Base-by-base conservation (phyloP, 2,329 filamentous ascomycete genomes). In the Trichoderma atrobrunneum region DNA sequence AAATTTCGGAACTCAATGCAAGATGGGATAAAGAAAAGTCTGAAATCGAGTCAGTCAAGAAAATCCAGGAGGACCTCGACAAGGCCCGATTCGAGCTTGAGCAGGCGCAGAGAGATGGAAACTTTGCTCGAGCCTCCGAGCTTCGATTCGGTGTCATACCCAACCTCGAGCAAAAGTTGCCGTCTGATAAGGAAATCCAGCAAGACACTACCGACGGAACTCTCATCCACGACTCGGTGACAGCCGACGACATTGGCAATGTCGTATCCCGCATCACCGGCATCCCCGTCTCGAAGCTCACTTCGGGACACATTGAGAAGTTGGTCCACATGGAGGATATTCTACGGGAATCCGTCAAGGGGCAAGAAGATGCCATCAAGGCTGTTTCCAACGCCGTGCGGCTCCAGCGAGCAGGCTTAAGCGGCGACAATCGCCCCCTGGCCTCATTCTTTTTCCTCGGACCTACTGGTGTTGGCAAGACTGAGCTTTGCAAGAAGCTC, bases 361-460 rank as follows among this genome's bases (percentile, higher is more conserved):
- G 96, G 4, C 96, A 99, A 80, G 95, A 98, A 75, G 95, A 98
- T 78, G 96, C 96, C 7, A 89, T 99, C 72, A 91, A 91, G 75
- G 93, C 95, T 21, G 95, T 98, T 1, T 92, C 95, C 39, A 93
- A 98, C 79, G 96, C 96, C 0, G 95, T 99, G 10, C 90, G 96
- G 24, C 92, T 98, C 85, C 96, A 98, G 81, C 89, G 96, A 75
- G 96, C 96, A 10, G 96, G 96, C 1, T 86, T 98, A 10, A 97
- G 92, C 73, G 94, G 94, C 39, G 94, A 98, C 78, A 97, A 98
- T 80, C 88, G 94, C 0, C 96, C 96, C 0, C 87, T 97, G 7
- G 96, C 95, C 0, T 97, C 93, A 0, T 98, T 98, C 85, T 98
- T 98, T 91, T 98, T 98, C 88, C 88, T 98, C 4, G 96, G 96